Evolutionary conservation across 2,329 filamentous ascomycete genomes (phyloP), one percentile per base, ranked within the genome.

Genomic region (Claviceps citrina): DNA sequence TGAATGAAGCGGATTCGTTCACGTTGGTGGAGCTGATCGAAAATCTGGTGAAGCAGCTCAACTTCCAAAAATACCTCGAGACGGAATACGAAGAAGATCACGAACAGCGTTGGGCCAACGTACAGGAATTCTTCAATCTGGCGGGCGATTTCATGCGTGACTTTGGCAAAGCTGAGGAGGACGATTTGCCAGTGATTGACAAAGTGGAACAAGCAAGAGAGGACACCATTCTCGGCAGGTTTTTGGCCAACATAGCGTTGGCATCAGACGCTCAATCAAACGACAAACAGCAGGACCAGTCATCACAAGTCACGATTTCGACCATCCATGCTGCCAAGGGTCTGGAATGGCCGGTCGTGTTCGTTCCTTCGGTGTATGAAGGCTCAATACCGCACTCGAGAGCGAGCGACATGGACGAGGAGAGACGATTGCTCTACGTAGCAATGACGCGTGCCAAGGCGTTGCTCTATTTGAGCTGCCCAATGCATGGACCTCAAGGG

Each of bases 301-400:
- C 67, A 22, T 66, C 73, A 2, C 68, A 83, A 49, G 75, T 96
- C 16, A 95, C 87, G 0, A 84, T 98, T 19, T 95, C 86, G 5
- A 98, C 89, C 0, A 95, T 98, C 9, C 89, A 98, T 55, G 86
- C 87, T 0, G 85, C 89, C 3, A 98, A 98, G 59, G 89, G 89
- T 3, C 68, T 98, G 1, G 89, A 98, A 57, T 98, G 91, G 91
- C 89, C 89, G 0, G 71, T 94, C 1, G 85, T 96, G 1, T 96
- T 96, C 56, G 78, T 96, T 13, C 87, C 91, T 5, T 84, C 83
- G 1, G 81, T 85, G 20, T 94, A 93, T 54, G 76, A 86, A 35
- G 91, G 89, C 1, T 89, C 81, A 2, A 93, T 96, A 43, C 89
- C 89, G 4, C 89, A 96, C 56, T 81, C 79, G 2, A 73, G 87